Base-by-base conservation (phyloP, 176 grass and related monocot genomes). In the Pontederia crassipes region DNA sequence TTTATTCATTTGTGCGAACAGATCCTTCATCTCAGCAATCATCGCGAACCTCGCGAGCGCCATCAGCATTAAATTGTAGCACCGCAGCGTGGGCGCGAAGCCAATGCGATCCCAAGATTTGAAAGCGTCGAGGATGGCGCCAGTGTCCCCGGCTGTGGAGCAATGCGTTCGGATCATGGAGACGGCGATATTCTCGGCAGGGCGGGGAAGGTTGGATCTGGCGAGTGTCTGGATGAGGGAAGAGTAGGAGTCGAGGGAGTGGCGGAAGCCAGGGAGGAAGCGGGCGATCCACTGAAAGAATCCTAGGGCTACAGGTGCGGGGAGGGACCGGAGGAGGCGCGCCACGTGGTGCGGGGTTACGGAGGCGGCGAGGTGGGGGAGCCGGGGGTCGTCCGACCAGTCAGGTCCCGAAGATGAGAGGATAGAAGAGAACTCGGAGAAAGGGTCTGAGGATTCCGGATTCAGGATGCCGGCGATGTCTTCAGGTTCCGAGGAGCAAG, bases 221-320 rank as follows among this genome's bases (percentile, higher is more conserved):
- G 77, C 15, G 47, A 97, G 79, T 50, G 82, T 71, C 27, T 76
- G 55, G n/a, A 97, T 74, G 58, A 97, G 78, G 55, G 81, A 78
- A 45, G 76, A 79, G 61, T 87, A 85, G 57, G 92, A 88, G 52
- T 70, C 70, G 40, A 83, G 57, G 20, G 79, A 82, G 62, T 91
- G 92, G 66, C 59, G 74, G 64, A 91, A 97, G 8, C 92, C 76
- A 3, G 67, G 70, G 59, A 56, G 57, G 49, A 40, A 3, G 32
- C 77, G 81, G 13, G 29, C 77, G 58, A 88, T 49, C 83, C 81
- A 91, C 16, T 80, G 66, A 76, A 97, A 97, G 81, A 88, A 96
- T 28, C 66, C 66, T 55, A 90, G 75, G 8, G 87, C 86, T 7
- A 67, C 81, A 18, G 71, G 51, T 0, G 86, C 81, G 11, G 78